Base-by-base conservation (phyloP, 2,329 filamentous ascomycete genomes). In the Xylariales sp. region DNA sequence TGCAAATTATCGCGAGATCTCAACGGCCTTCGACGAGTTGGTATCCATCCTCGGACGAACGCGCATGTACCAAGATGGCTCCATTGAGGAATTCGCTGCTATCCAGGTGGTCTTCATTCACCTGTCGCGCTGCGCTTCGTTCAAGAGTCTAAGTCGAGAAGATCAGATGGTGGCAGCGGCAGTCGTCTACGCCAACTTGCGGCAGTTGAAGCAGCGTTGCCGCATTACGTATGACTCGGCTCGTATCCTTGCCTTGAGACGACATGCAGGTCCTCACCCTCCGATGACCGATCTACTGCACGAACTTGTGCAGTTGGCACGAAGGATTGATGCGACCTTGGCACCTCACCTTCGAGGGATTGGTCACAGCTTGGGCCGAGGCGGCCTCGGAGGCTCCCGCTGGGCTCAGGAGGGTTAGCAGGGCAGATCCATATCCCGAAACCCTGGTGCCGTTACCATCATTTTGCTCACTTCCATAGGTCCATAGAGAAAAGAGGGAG, bases 161-260 rank as follows among this genome's bases (percentile, higher is more conserved):
- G 38, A 40, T 15, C 28, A 28, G 16, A 12, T 33, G 8, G 24
- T 22, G 20, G 12, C 28, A 14, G 29, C 38, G 12, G 38, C 38
- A 4, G 38, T 40, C 6, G 38, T 40, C 5, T 40, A 21, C 19
- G 4, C 11, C 38, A 40, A 40, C 22, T 19, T 40, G 9, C 28
- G 21, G 11, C 29, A 33, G 28, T 12, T 40, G 15, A 40, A 40
- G 38, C 14, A n/a, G 9, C 6, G 29, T 4, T 5, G 15, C 5
- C 11, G 18, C 5, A 25, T 24, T 10, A 33, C 12, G 14, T 40
- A 40, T 16, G 21, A 7, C n/a, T 9, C 27, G 12, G 9, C n/a
- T n/a, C 14, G 11, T 5, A n/a, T 40, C 5, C 10, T 24, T 22
- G 19, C 12, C 12, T 27, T 40, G 28, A 24, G 18, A 12, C 11